Base-by-base conservation (phyloP, 2,329 filamentous ascomycete species). In the Neurospora sp. region DNA sequence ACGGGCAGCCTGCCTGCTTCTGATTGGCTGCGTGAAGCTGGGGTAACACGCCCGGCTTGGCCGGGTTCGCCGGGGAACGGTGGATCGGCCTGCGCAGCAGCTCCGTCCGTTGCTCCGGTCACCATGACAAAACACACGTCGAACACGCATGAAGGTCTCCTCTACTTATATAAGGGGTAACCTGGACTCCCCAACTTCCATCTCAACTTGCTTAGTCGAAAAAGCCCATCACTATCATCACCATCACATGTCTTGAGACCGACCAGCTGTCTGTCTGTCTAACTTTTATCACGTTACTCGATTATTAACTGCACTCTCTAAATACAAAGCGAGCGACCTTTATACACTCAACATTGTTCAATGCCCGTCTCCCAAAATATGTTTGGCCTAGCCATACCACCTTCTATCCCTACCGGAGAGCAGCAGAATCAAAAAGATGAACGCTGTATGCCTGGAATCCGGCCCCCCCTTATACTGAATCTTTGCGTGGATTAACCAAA, bases 1-100 rank as follows among this genome's bases (percentile, higher is more conserved):
- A 62, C 52, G 52, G 52, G 52, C 52, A 10, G 52, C 15, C 13
- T 62, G 15, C 52, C 52, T 62, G 13, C 23, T 62, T 67, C 19
- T 70, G 38, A 71, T 70, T 69, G 71, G 70, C 23, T 68, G 58
- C 3, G n/a, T 10, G 52, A 36, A 36, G 52, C 52, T 62, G 52
- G 52, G 52, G 66, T 67, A 62, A 62, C 28, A 62, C 28, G 52
- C 13, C 52, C 52, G 28, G 52, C 52, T 36, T 62, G 52, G 28
- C 52, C 52, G 52, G 52, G 52, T 36, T 62, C 28, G 28, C 52
- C 52, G 52, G 52, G 52, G 52, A 62, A 36, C 52, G 52, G 52
- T 62, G 52, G 52, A 62, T 62, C 52, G 52, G 7, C 52, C 52
- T 62, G 52, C 52, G 52, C 17, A 62, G 52, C 52, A 28, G 52